phyloP scores from a whole-genome alignment of 2,329 filamentous ascomycete species.

The Pseudogymnoascus sp. region DNA sequence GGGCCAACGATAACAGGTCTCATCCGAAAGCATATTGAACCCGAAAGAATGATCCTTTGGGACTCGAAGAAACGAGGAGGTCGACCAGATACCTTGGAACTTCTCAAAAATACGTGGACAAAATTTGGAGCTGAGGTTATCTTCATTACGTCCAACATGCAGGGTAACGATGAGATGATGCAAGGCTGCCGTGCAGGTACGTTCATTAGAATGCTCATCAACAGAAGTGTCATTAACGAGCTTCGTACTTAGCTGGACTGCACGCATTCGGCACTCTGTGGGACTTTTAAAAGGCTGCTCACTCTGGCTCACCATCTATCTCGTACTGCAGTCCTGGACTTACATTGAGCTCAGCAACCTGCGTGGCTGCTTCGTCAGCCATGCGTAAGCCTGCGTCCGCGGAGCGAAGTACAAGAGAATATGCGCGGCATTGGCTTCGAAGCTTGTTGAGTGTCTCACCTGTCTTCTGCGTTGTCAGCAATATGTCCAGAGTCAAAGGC shows the following conservation, averaged over 20 bases:
- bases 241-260: slow-evolving; percentile 26
- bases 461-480: no score
- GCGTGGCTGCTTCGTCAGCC: no score
- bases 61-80: slow-evolving; percentile 35
- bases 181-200: slow-evolving; percentile 32
- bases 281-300: slow-evolving; percentile 29
- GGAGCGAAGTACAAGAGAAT: no score
- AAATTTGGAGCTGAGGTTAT: slow-evolving; percentile 36
- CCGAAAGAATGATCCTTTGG: slow-evolving; percentile 36
- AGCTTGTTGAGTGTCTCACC: no score
- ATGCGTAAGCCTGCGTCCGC: no score
- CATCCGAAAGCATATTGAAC: slow-evolving; percentile 34
- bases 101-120: slow-evolving; percentile 33
- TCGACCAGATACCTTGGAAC: slow-evolving; percentile 31
- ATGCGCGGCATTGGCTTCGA: no score
- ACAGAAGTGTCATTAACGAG: slow-evolving; percentile 13
- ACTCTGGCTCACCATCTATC: slow-evolving; percentile 11
- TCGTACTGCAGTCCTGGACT: no score
- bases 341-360: no score
- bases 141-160: slow-evolving; percentile 36
- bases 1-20: slow-evolving; percentile 33
- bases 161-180: slow-evolving; percentile 38
- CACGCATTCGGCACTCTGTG: slow-evolving; percentile 34
- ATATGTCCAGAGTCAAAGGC: no score
- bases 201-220: slow-evolving; percentile 14